Percentiles rank a stretch among this genome's conserved stretches.
These are phyloP conservation scores for Porphyridium purpureum DNA, from an alignment of 23 red algal genomes.

Conservation along the genomic window DNA sequence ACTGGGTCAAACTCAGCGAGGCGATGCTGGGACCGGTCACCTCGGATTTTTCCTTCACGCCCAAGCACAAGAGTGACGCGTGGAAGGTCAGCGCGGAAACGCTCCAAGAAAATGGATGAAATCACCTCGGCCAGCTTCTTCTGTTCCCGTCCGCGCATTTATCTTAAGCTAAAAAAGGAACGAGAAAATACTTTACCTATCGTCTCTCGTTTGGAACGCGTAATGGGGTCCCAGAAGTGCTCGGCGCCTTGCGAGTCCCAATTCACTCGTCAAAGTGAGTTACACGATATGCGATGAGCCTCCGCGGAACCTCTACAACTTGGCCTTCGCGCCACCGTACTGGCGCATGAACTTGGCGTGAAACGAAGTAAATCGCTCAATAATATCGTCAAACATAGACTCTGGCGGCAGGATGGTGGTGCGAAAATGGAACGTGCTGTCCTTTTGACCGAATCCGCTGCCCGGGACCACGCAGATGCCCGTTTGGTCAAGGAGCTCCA, in stretches of 20 bases:
- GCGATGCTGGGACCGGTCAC: constrained; percentile 46
- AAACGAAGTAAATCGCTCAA: constrained; percentile 21
- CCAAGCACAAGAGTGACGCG: constrained; percentile 60
- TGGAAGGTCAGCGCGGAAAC: no score
- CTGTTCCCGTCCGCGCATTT: no score
- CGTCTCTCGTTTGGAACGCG: no score
- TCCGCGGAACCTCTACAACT: no score
- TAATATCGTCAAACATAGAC: constrained; percentile 32
- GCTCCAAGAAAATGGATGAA: no score
- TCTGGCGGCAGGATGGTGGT: constrained; percentile 81
- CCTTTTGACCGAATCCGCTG: constrained; percentile 54
- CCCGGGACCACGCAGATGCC: constrained; percentile 96
- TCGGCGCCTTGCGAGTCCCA: no score
- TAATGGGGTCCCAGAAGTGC: no score
- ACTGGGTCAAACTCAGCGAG: constrained; percentile 70
- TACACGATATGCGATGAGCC: no score
- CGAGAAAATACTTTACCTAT: no score
- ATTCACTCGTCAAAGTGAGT: no score
- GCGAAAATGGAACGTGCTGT: constrained; percentile 64
- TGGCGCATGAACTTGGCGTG: constrained; percentile 43
- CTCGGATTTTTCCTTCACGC: constrained; percentile 33
- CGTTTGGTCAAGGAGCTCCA: constrained; percentile 65
- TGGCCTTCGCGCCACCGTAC: constrained; percentile 26
- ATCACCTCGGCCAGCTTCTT: no score
- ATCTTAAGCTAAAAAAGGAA: no score